Conservation (phyloP, 164 flowering plant genomes). For the Nymphaea thermarum region DNA sequence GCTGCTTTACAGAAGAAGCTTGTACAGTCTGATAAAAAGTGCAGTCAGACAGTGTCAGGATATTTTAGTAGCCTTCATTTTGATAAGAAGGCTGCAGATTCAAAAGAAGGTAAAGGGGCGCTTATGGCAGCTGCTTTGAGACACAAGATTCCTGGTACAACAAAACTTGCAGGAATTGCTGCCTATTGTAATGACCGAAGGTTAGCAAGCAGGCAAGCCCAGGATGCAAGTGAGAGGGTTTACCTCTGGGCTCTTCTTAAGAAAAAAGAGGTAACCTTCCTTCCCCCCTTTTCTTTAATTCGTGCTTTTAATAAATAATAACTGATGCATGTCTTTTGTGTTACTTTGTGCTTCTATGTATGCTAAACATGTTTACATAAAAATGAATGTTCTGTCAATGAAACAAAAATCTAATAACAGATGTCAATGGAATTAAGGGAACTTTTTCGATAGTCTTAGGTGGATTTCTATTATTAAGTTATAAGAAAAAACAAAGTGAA, state of each 20-base stretch:
- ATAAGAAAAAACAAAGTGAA: too few species aligned
- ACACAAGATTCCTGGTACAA: conserved; percentile 33
- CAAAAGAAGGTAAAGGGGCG: conserved; percentile 43
- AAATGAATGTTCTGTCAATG: not conserved
- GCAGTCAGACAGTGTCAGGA: conserved; percentile 9
- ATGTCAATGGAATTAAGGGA: not conserved
- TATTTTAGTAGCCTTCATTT: conserved; percentile 55
- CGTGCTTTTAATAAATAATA: not conserved
- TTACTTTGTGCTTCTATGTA: not conserved
- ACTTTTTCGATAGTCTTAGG: too few species aligned
- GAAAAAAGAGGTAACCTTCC: conserved; percentile 51
- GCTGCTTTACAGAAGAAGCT: conserved; percentile 14
- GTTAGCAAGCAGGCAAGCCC: conserved; percentile 58
- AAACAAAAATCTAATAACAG: not conserved
- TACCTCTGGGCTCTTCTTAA: conserved; percentile 70
- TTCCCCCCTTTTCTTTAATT: not conserved
- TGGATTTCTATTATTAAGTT: too few species aligned
- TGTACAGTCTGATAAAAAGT: not conserved
- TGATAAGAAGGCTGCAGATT: conserved; percentile 41
- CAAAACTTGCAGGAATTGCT: conserved; percentile 48
- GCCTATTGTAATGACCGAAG: conserved; percentile 60
- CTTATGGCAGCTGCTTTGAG: conserved; percentile 49
- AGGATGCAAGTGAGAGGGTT: conserved; percentile 64
- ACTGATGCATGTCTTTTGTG: not conserved
- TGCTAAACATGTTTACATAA: not conserved